Evolutionary conservation across 768 basidiomycete species (phyloP).

Genomic region (Boletus sp.): DNA sequence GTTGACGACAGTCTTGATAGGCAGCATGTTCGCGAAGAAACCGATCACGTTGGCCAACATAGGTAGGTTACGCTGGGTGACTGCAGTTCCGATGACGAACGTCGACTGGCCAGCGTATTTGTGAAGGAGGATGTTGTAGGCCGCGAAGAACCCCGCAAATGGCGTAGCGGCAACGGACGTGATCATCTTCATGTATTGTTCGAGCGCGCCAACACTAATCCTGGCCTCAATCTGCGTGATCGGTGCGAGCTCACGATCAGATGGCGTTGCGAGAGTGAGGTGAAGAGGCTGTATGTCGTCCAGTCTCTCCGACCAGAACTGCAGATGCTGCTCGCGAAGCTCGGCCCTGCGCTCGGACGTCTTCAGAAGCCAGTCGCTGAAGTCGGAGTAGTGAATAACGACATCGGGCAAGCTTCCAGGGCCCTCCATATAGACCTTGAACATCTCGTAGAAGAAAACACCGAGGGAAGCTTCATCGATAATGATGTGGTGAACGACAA

Average conservation of each 20-base stretch:
- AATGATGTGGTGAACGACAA: slow-evolving; percentile 32
- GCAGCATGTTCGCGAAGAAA: slow-evolving; percentile 32
- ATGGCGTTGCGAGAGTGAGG: slow-evolving; percentile 26
- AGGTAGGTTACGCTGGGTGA: slow-evolving; percentile 30
- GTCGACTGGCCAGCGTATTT: slow-evolving; percentile 31
- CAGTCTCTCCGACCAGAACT: slow-evolving; percentile 24
- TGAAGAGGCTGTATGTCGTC: slow-evolving; percentile 16
- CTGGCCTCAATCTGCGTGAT: slow-evolving; percentile 28
- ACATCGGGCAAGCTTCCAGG: slow-evolving; percentile 24
- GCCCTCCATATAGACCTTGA: slow-evolving; percentile 26
- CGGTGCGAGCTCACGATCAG: slow-evolving; percentile 25
- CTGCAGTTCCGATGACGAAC: slow-evolving; percentile 29
- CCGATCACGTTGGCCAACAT: slow-evolving; percentile 27
- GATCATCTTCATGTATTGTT: slow-evolving; percentile 21
- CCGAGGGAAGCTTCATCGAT: slow-evolving; percentile 30
- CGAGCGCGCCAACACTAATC: slow-evolving; percentile 16
- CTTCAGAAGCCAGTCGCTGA: slow-evolving; percentile 25
- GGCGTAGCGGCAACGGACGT: slow-evolving; percentile 17
- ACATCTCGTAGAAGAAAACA: slow-evolving; percentile 31
- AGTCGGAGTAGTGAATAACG: slow-evolving; percentile 19
- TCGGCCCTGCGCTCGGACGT: slow-evolving; percentile 28
- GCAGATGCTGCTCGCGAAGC: slow-evolving; percentile 23
- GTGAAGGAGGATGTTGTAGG: slow-evolving; percentile 32
- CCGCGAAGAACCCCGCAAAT: slow-evolving; percentile 32
- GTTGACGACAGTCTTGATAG: slow-evolving; percentile 27